Base-by-base conservation (phyloP, 2,329 filamentous ascomycete genomes). In the Tolypocladium pustulatum region DNA sequence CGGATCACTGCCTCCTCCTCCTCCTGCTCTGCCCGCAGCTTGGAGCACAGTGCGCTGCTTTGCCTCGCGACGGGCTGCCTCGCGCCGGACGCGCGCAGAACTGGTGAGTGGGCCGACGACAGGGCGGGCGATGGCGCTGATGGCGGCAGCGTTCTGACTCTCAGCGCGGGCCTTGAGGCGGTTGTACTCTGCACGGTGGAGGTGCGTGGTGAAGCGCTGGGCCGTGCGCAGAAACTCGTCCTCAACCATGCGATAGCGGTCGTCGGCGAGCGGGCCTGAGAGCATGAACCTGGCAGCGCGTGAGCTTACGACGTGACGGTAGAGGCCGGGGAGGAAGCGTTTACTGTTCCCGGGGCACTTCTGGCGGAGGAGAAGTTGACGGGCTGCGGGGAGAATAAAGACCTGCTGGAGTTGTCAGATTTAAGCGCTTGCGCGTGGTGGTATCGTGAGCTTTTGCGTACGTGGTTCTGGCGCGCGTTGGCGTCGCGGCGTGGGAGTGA, bases 201-300 rank as follows among this genome's bases (percentile, higher is more conserved):
- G 79, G 69, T 91, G 88, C 6, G 81, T 80, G 0, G 89, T 93
- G 71, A 90, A 93, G 3, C 77, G 74, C 57, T 84, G 81, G 0
- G 89, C 89, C 0, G 85, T 82, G 20, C 80, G 74, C 25, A 87
- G 73, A 62, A 94, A 84, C 64, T 93, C 89, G 65, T 94, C 90
- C 70, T 93, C 90, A 0, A 94, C 90, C 87, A 93, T 92, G 65
- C 89, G 86, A 71, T 84, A 93, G 58, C 74, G 75, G 67, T 92
- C 88, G 69, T 94, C 90, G n/a, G 79, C 71, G 4, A 81, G 76
- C n/a, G 81, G 70, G 3, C 85, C 86, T 54, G 84, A 78, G 2
- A 77, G 74, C 87, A 93, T 91, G 68, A 78, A 78, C 36, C 83
- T 13, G 57, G 8, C 20, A 9, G 17, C 20, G 43, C 55, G 38